Percentiles rank a stretch among this genome's conserved stretches.
These are phyloP conservation scores for Daldinia decipiens DNA, from an alignment of 495 filamentous ascomycete genomes.

Conservation along the genomic window DNA sequence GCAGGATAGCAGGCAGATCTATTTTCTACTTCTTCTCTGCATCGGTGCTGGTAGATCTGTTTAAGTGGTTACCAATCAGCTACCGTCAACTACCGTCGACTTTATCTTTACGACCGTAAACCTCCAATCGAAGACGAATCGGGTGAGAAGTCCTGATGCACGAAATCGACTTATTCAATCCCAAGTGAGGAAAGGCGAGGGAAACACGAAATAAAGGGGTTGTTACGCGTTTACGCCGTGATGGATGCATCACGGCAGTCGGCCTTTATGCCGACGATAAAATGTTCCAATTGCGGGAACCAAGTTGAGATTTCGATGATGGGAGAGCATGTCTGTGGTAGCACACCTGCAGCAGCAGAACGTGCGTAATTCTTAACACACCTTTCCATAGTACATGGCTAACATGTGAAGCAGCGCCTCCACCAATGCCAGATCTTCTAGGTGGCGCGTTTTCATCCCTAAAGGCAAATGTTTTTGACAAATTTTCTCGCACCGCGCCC, in stretches of 20 bases:
- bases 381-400: background rate
- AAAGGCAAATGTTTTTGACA: slow-evolving; percentile 50
- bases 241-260: slow-evolving; percentile 64
- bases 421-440: slow-evolving; percentile 53
- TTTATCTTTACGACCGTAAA: slow-evolving; percentile 7
- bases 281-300: slow-evolving; percentile 88
- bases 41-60: slow-evolving; percentile 13
- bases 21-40: slow-evolving; percentile 2
- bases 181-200: slow-evolving; percentile 28
- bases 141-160: slow-evolving; percentile 30
- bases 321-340: slow-evolving; percentile 86
- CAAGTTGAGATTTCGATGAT: slow-evolving; percentile 90
- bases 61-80: slow-evolving; percentile 20
- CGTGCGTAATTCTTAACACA: slow-evolving; percentile 48
- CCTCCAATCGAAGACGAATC: slow-evolving; percentile 16
- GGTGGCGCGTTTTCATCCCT: slow-evolving; percentile 44
- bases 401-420: slow-evolving; percentile 43
- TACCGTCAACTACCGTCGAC: slow-evolving; percentile 1
- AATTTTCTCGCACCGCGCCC: slow-evolving; percentile 50
- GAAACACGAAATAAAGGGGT: slow-evolving; percentile 35
- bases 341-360: slow-evolving; percentile 48
- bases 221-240: slow-evolving; percentile 49
- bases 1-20: slow-evolving; percentile 12
- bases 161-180: slow-evolving; percentile 10
- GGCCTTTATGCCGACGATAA: slow-evolving; percentile 88